Percentiles rank a stretch among this genome's conserved stretches.
phyloP scores from a whole-genome alignment of 768 basidiomycete genomes.

The Brasilioporus rufonigricans region DNA sequence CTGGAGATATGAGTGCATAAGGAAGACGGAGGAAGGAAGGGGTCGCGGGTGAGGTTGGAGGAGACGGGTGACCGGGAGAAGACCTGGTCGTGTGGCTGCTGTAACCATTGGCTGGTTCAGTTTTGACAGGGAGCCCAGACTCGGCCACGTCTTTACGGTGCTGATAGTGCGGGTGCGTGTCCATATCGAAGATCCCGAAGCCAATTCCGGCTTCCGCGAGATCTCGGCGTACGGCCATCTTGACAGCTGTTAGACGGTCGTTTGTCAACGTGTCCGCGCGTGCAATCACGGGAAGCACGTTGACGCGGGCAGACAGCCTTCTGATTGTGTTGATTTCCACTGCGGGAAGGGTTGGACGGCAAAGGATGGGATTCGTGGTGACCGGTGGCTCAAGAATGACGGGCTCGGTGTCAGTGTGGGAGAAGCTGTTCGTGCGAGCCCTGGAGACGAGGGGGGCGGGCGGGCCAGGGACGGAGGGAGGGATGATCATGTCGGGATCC shows the following conservation, averaged over 20 bases:
- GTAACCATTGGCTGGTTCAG: slow-evolving; percentile 55
- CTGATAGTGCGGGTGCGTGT: slow-evolving; percentile 50
- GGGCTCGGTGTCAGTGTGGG: slow-evolving; percentile 68
- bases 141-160: slow-evolving; percentile 44
- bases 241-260: slow-evolving; percentile 76
- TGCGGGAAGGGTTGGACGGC: slow-evolving; percentile 63
- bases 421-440: slow-evolving; percentile 67
- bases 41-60: slow-evolving; percentile 65
- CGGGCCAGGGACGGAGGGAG: slow-evolving; percentile 63
- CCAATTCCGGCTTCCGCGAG: slow-evolving; percentile 83
- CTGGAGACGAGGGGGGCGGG: slow-evolving; percentile 68
- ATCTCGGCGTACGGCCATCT: slow-evolving; percentile 76
- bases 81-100: slow-evolving; percentile 49
- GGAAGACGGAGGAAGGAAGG: slow-evolving; percentile 66
- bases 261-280: slow-evolving; percentile 79
- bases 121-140: slow-evolving; percentile 41
- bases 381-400: slow-evolving; percentile 81
- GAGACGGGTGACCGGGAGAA: slow-evolving; percentile 50
- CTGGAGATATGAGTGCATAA: slow-evolving; percentile 83
- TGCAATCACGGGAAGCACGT: slow-evolving; percentile 84
- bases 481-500: slow-evolving; percentile 79
- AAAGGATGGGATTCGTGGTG: slow-evolving; percentile 66
- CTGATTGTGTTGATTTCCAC: slow-evolving; percentile 77
- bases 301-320: slow-evolving; percentile 76
- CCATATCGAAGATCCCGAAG: slow-evolving; percentile 86